These are phyloP conservation scores for Neofusicoccum ribis DNA, from an alignment of 2,329 filamentous ascomycete species.

Conservation along the genomic window DNA sequence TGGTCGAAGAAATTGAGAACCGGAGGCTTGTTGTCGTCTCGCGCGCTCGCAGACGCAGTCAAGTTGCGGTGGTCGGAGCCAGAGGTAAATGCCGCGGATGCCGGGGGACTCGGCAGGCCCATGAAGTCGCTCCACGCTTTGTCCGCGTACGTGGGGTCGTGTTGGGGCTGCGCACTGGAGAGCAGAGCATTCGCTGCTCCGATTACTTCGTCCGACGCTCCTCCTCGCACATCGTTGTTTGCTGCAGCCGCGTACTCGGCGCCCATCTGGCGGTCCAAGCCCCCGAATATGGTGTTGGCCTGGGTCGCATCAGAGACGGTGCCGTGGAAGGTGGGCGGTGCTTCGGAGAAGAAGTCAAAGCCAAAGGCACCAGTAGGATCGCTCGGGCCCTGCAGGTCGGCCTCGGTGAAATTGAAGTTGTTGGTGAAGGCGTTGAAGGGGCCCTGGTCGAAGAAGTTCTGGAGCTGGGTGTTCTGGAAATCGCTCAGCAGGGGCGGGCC, in stretches of 20 bases:
- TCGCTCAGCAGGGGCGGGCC: constrained; percentile 17
- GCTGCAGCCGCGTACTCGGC: neutral
- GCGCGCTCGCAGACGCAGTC: neutral
- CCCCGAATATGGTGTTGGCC: neutral
- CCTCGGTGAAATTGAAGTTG: constrained; percentile 11
- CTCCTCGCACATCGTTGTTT: neutral
- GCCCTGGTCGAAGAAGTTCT: constrained; percentile 19
- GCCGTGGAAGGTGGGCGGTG: constrained; percentile 13
- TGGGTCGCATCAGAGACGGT: constrained; percentile 4
- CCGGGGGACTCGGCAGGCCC: constrained; percentile 16
- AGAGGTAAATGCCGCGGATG: constrained; percentile 17
- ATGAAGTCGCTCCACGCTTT: constrained; percentile 4
- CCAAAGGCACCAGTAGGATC: neutral
- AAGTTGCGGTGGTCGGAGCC: neutral
- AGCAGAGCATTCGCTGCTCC: constrained; percentile 17
- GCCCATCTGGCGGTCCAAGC: neutral
- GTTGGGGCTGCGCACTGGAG: constrained; percentile 14
- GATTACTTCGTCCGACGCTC: constrained; percentile 15
- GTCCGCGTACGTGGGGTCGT: constrained; percentile 3
- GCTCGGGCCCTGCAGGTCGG: neutral
- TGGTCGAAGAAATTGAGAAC: constrained; percentile 12
- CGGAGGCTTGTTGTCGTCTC: neutral
- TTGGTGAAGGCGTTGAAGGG: constrained; percentile 15
- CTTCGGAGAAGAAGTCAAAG: constrained; percentile 2
- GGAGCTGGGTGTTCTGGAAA: constrained; percentile 12